Base-by-base conservation (phyloP, 106 monocot species). In the Acorus gramineus region DNA sequence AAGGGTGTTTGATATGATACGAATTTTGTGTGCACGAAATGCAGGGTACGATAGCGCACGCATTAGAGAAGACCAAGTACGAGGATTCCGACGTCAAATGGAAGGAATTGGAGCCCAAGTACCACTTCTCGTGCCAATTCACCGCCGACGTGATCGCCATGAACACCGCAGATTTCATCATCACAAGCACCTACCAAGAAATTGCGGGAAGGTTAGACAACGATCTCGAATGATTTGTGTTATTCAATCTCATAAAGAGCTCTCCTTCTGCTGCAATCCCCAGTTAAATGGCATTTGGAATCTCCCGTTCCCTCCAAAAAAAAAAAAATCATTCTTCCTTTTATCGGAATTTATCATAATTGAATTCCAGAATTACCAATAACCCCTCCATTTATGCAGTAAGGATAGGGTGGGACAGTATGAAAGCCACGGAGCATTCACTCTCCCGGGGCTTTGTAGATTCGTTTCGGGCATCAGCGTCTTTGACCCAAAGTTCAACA, bases 31-130 rank as follows among this genome's bases (percentile, higher is more conserved):
- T 14, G 7, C 11, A 0, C 6, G 43, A 28, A 44, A 6, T 61
- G 44, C 63, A 90, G 89, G 95, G 80, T 50, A 96, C 87, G 28
- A 90, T 96, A 50, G 95, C 95, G 28, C 55, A 74, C 56, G 74
- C 74, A 28, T 56, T 74, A 55, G 74, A 74, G 66, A 74, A 62
- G 47, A 68, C 67, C 3, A 68, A 68, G 14, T 68, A 68, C 14
- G 57, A 47, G 5, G 57, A 57, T 9, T 68, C 67, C 1, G 67
- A 68, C 11, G 49, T 68, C 4, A 56, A 68, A 8, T 68, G 56
- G 67, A 68, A 68, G 57, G 48, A 68, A 8, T 57, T 68, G 8
- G 57, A 68, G 4, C 13, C 56, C 14, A 55, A 68, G 8, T 68
- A 28, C 28, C 28, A 28, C 28, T 28, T 28, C 28, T 28, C 28